Percentiles rank a stretch among this genome's conserved stretches.
Conservation (phyloP, 1,139 yeast species). For the Saccharomyces hybrid region DNA sequence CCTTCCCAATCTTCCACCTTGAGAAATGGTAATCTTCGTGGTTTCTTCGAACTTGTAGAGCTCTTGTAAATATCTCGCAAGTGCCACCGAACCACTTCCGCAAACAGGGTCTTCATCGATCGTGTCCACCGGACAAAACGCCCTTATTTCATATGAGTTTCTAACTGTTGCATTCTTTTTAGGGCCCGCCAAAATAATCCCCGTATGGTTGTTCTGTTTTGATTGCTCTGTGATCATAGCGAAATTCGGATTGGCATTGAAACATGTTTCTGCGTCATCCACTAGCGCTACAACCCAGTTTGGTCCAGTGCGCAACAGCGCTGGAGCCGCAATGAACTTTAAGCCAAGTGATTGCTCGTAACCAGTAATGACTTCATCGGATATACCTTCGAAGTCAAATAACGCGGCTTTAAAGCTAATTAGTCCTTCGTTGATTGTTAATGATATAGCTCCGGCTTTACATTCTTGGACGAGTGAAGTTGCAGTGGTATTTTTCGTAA, state of each 20-base stretch:
- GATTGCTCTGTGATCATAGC: constrained; percentile 21
- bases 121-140: constrained; percentile 36
- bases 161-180: constrained; percentile 17
- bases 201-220: constrained; percentile 27
- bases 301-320: constrained; percentile 35
- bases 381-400: constrained; percentile 19
- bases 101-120: constrained; percentile 46
- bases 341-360: constrained; percentile 19
- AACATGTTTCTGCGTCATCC: constrained; percentile 30
- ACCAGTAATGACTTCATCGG: constrained; percentile 19
- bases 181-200: constrained; percentile 37
- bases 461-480: constrained; percentile 36
- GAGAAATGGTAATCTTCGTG: constrained; percentile 27
- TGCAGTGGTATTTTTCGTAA: constrained; percentile 28
- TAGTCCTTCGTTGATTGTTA: constrained; percentile 23
- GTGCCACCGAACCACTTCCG: constrained; percentile 42
- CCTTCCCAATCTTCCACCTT: constrained; percentile 35
- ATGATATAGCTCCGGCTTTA: constrained; percentile 37
- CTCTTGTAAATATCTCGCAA: constrained; percentile 30
- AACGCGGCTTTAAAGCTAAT: constrained; percentile 24
- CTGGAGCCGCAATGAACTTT: constrained; percentile 25
- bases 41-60: constrained; percentile 14
- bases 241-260: constrained; percentile 31
- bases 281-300: constrained; percentile 37
- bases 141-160: constrained; percentile 32